Evolutionary conservation across 73 alveolate genomes (phyloP), one percentile per base, ranked within the genome.

Genomic region (Paramecium sexaurelia): DNA sequence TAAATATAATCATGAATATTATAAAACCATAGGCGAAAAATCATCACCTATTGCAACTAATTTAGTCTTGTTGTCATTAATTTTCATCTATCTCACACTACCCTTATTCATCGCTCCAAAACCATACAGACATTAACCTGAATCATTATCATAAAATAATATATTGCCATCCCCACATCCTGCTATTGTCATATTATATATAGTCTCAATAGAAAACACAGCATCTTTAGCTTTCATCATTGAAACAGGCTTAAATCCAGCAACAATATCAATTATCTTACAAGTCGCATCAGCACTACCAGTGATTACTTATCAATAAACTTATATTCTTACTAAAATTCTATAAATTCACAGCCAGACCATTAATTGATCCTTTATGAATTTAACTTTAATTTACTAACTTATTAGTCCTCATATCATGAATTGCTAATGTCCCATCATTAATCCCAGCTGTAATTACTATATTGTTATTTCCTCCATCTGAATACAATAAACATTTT

Each of bases 81-180:
- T 88, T 29, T 71, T 29, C 91, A 88, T 41, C 11, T 71, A 67
- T 45, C 94, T 88, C 9, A 88, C 94, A 41, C 51, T 36, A 11
- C 94, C 94, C 66, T 88, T 27, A 69, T 61, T 88, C 94, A 88
- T 88, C 19, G 94, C 94, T 41, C 94, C 94, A 69, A 88, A 88
- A 10, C 99, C 99, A 95, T 96, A 98, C 9, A 96, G 87, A 92
- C 99, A 96, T 93, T 98, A 97, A 82, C 96, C 97, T 11, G 95
- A 92, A 89, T 97, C 99, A 40, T 95, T 82, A 92, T 98, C 96
- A 91, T 89, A 98, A 55, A 96, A 97, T 33, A 98, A 92, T 8
- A 98, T 86, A 96, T 97, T 98, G 11, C 99, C 99, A 96, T 98
- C 99, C 1, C 99, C 99, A 85, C 99, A 98, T 27, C 99, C 99